Evolutionary conservation across 2,329 filamentous ascomycete species (phyloP).

Genomic region (Epichloe festucae): DNA sequence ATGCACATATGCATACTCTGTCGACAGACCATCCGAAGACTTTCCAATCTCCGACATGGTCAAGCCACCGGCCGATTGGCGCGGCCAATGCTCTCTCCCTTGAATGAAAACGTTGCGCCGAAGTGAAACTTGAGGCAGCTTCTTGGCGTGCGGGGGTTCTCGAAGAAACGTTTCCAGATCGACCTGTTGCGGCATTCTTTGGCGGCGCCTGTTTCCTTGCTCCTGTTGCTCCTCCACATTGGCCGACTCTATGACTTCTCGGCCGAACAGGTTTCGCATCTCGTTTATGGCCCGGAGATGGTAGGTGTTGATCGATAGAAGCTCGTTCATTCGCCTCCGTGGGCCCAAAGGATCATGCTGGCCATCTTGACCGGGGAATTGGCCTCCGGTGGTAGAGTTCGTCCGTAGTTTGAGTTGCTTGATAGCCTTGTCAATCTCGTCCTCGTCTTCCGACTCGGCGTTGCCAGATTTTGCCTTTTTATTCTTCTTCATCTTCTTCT

Average conservation of each 20-base stretch:
- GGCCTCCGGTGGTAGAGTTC: not conserved
- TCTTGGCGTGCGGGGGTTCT: constrained; percentile 41
- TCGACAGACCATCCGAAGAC: constrained; percentile 37
- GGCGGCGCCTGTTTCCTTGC: constrained; percentile 20
- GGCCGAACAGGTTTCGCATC: constrained; percentile 56
- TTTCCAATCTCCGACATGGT: constrained; percentile 55
- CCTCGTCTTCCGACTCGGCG: constrained; percentile 20
- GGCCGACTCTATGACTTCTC: constrained; percentile 43
- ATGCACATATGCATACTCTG: constrained; percentile 67
- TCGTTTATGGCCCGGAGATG: constrained; percentile 81
- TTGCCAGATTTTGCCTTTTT: constrained; percentile 22
- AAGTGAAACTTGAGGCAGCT: constrained; percentile 56
- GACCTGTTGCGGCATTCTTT: constrained; percentile 31
- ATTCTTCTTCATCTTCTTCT: constrained; percentile 19
- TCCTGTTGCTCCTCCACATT: constrained; percentile 35
- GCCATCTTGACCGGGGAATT: constrained; percentile 3
- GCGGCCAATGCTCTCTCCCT: constrained; percentile 78
- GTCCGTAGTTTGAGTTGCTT: constrained; percentile 24
- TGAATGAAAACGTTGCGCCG: constrained; percentile 75
- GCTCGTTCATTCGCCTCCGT: constrained; percentile 20
- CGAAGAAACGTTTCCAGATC: constrained; percentile 44
- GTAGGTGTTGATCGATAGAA: constrained; percentile 44
- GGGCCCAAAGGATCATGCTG: constrained; percentile 6
- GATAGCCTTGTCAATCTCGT: constrained; percentile 45
- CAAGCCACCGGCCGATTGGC: constrained; percentile 64